Evolutionary conservation across 2,329 filamentous ascomycete genomes (phyloP).

Genomic region (Talaromyces atroroseus): DNA sequence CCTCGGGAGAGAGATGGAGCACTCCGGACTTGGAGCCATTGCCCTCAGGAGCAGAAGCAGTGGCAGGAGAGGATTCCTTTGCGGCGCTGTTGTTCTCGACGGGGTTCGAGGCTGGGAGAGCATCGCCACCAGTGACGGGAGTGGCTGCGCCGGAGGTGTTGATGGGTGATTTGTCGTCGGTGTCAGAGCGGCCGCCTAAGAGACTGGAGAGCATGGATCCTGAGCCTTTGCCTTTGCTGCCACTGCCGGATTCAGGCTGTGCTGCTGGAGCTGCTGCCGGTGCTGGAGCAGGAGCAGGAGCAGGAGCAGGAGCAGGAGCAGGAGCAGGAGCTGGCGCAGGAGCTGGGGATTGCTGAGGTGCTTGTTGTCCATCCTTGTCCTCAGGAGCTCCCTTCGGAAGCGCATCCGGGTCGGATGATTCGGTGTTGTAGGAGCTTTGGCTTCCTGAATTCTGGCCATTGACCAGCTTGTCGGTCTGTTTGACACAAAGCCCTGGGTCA

Average conservation of each 20-base stretch:
- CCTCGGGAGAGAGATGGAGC: background rate
- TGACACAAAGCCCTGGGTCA: background rate
- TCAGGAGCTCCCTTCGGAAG: background rate
- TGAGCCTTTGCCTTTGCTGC: background rate
- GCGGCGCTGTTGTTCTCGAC: background rate
- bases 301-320: conserved; percentile 3
- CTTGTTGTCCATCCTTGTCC: background rate
- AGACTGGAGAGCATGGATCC: background rate
- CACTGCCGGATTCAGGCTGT: background rate
- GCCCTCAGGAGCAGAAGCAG: background rate
- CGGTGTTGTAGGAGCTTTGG: conserved; percentile 13
- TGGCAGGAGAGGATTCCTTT: background rate
- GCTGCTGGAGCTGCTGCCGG: background rate
- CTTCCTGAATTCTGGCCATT: conserved; percentile 12
- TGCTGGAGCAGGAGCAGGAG: background rate
- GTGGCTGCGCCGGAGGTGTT: conserved; percentile 2
- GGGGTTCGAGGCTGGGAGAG: background rate
- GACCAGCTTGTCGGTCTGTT: conserved; percentile 6
- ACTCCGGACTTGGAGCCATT: background rate
- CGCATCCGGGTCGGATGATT: conserved; percentile 19
- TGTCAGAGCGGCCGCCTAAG: conserved; percentile 12
- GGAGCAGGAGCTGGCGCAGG: background rate
- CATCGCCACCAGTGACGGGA: background rate
- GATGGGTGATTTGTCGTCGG: background rate
- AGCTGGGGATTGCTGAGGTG: background rate